Evolutionary conservation across 2,329 filamentous ascomycete species (phyloP).

Genomic region (Aspergillus ibericus): DNA sequence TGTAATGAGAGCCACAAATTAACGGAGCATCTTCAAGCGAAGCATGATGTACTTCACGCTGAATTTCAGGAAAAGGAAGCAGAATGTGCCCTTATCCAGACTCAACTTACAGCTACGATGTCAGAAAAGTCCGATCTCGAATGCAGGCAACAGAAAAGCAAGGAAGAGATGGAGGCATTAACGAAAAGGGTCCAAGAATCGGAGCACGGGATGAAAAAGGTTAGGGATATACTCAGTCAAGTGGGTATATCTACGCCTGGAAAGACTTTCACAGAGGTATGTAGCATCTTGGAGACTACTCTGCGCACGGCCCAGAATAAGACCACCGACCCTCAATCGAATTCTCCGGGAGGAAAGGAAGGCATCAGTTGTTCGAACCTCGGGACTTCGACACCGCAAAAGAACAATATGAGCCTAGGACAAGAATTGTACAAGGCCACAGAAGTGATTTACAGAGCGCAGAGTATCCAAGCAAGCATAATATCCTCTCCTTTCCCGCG

Average conservation of each 20-base stretch:
- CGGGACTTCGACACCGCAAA: not conserved
- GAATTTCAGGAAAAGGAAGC: slow-evolving; percentile 29
- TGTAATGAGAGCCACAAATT: slow-evolving; percentile 8
- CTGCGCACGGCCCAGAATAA: slow-evolving; percentile 11
- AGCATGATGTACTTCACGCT: slow-evolving; percentile 14
- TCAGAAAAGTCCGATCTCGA: slow-evolving; percentile 20
- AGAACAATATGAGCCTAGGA: not conserved
- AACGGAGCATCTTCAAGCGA: slow-evolving; percentile 14
- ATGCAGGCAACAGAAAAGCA: slow-evolving; percentile 19
- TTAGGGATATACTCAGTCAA: slow-evolving; percentile 21
- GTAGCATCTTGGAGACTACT: slow-evolving; percentile 20
- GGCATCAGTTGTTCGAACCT: not conserved
- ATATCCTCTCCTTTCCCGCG: slow-evolving; percentile 8
- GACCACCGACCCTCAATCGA: not conserved
- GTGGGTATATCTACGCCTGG: slow-evolving; percentile 15
- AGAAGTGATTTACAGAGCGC: slow-evolving; percentile 20
- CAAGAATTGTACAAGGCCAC: slow-evolving; percentile 14
- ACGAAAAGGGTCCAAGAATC: slow-evolving; percentile 27
- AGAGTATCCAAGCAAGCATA: slow-evolving; percentile 15
- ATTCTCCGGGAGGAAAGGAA: not conserved
- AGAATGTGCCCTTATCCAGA: slow-evolving; percentile 21
- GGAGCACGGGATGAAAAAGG: slow-evolving; percentile 24
- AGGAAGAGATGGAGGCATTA: slow-evolving; percentile 26
- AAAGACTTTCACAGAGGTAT: slow-evolving; percentile 20
- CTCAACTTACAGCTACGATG: slow-evolving; percentile 14